Conservation (phyloP, 2,329 filamentous ascomycete genomes). For the Cryphonectria naterciae region DNA sequence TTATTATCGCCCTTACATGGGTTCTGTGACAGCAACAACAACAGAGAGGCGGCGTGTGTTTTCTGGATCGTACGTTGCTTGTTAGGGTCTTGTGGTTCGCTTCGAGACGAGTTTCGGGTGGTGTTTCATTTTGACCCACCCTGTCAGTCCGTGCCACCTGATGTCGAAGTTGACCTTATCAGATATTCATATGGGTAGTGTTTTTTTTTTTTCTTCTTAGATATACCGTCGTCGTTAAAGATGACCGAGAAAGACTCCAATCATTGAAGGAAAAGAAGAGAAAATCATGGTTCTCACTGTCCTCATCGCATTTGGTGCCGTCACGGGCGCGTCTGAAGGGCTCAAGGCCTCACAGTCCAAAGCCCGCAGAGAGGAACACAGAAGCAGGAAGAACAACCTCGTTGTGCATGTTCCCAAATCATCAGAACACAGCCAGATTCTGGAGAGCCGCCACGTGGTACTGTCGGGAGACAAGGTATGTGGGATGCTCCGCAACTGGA, state of each 20-base stretch:
- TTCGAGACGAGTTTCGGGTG: slow-evolving; percentile 8
- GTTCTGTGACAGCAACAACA: slow-evolving; percentile 4
- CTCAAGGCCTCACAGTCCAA: slow-evolving; percentile 51
- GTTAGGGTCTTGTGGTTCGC: background rate
- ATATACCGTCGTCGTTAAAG: background rate
- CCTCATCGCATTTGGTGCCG: slow-evolving; percentile 46
- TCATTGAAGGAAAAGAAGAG: background rate
- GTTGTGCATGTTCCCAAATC: slow-evolving; percentile 51
- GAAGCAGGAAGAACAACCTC: slow-evolving; percentile 52
- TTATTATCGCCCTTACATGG: slow-evolving; percentile 2
- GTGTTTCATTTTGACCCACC: slow-evolving; percentile 14
- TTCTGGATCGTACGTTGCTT: slow-evolving; percentile 15
- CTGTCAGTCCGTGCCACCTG: background rate
- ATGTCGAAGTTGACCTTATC: background rate
- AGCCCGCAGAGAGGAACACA: slow-evolving; percentile 50
- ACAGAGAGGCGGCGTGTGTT: background rate
- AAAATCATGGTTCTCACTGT: slow-evolving; percentile 37
- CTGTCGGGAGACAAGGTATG: slow-evolving; percentile 48
- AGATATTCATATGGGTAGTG: background rate
- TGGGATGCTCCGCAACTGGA: background rate
- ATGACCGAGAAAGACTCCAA: background rate
- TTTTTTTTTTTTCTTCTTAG: background rate
- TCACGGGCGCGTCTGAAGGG: slow-evolving; percentile 51
- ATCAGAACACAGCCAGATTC: slow-evolving; percentile 45
- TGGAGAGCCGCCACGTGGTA: slow-evolving; percentile 50